These are phyloP conservation scores for Saccharomyces jurei DNA, from an alignment of 805 yeast species.

Conservation along the genomic window DNA sequence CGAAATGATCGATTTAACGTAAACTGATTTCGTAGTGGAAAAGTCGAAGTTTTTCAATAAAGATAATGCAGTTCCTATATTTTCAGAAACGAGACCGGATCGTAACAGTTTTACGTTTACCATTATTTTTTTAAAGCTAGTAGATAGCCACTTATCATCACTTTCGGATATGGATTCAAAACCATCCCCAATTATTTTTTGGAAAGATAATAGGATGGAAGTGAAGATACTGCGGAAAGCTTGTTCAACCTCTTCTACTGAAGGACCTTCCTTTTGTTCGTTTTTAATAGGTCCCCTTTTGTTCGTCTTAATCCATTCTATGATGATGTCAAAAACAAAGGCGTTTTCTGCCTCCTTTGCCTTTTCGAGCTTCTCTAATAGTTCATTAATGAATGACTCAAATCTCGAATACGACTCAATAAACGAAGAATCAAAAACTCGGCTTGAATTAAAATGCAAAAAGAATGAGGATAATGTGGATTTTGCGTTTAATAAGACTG, in stretches of 20 bases:
- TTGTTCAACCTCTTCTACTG: conserved; percentile 37
- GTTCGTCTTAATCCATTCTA: conserved; percentile 37
- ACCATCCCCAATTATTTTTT: conserved; percentile 41
- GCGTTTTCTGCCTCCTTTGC: conserved; percentile 35
- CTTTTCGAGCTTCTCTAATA: conserved; percentile 22
- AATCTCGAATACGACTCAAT: conserved; percentile 18
- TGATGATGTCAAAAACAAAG: conserved; percentile 43
- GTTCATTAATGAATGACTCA: conserved; percentile 17
- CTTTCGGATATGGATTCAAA: conserved; percentile 34
- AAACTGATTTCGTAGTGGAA: conserved; percentile 30
- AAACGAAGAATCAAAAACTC: conserved; percentile 13
- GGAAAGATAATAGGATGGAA: conserved; percentile 60
- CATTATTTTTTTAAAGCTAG: conserved; percentile 39
- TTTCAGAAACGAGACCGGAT: conserved; percentile 29
- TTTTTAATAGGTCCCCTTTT: background rate
- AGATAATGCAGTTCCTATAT: conserved; percentile 32
- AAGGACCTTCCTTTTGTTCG: background rate
- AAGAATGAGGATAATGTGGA: conserved; percentile 4
- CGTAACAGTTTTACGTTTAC: conserved; percentile 39
- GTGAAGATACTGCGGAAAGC: conserved; percentile 45
- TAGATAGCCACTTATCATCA: conserved; percentile 62
- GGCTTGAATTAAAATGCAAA: background rate
- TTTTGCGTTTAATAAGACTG: conserved; percentile 14
- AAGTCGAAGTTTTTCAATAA: conserved; percentile 34
- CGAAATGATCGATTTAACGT: conserved; percentile 41